These are phyloP conservation scores for Hibiscus tridactylites DNA, from an alignment of 345 rosid genomes.

Conservation along the genomic window DNA sequence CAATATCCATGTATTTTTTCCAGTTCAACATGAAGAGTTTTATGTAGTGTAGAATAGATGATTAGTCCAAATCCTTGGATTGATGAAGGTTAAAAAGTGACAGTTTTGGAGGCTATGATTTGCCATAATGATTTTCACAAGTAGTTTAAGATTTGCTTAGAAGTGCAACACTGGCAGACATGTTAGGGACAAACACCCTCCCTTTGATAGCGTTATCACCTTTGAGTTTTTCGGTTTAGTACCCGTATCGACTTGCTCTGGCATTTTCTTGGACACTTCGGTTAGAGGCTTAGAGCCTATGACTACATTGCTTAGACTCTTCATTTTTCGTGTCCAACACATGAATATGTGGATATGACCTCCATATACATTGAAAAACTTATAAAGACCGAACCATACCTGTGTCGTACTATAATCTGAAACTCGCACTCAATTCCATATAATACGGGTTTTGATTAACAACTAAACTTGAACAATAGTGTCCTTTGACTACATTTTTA, in stretches of 20 bases:
- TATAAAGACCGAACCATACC: too few species aligned
- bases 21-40: background rate
- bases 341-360: too few species aligned
- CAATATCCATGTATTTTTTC: background rate
- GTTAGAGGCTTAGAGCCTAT: background rate
- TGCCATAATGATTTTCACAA: background rate
- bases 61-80: background rate
- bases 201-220: background rate
- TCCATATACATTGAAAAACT: too few species aligned
- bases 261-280: background rate
- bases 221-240: background rate
- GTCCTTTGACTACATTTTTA: background rate
- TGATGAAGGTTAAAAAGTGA: background rate
- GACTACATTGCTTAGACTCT: too few species aligned
- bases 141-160: background rate
- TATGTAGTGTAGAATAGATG: background rate
- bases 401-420: too few species aligned
- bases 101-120: background rate
- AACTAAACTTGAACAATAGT: background rate
- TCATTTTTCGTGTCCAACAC: too few species aligned
- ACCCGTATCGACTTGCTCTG: background rate
- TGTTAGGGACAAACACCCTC: background rate
- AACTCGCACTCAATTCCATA: too few species aligned
- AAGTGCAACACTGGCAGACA: background rate
- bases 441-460: background rate